Percentiles rank a stretch among this genome's conserved stretches.
These are phyloP conservation scores for Eucalyptus melliodora DNA, from an alignment of 345 rosid species.

Conservation along the genomic window DNA sequence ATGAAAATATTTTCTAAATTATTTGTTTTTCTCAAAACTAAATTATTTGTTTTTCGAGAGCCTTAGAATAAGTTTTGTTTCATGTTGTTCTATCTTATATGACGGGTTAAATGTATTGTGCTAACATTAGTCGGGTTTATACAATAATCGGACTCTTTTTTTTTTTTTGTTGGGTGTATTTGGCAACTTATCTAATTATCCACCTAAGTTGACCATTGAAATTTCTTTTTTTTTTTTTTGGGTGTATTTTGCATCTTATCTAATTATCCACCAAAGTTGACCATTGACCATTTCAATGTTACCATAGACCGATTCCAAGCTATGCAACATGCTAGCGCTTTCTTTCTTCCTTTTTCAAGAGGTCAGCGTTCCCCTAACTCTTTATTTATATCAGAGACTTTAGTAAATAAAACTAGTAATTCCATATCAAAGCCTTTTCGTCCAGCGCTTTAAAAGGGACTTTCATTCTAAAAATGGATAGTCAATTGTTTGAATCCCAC, in stretches of 20 bases:
- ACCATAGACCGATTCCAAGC: neutral
- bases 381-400: too few species aligned
- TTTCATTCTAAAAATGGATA: neutral
- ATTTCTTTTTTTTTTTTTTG: neutral
- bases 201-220: neutral
- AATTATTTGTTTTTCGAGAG: too few species aligned
- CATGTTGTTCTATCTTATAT: neutral
- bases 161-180: too few species aligned
- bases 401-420: too few species aligned
- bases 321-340: too few species aligned
- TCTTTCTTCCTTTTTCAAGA: neutral
- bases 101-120: neutral
- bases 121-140: neutral
- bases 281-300: neutral
- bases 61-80: neutral
- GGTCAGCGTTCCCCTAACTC: neutral
- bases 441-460: neutral
- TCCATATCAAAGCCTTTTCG: neutral
- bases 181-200: neutral
- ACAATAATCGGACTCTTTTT: too few species aligned
- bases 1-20: too few species aligned
- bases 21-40: too few species aligned
- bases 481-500: neutral
- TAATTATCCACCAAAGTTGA: neutral
- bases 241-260: neutral